Conservation (phyloP, 805 yeast species). For the Brettanomyces bruxellensis region DNA sequence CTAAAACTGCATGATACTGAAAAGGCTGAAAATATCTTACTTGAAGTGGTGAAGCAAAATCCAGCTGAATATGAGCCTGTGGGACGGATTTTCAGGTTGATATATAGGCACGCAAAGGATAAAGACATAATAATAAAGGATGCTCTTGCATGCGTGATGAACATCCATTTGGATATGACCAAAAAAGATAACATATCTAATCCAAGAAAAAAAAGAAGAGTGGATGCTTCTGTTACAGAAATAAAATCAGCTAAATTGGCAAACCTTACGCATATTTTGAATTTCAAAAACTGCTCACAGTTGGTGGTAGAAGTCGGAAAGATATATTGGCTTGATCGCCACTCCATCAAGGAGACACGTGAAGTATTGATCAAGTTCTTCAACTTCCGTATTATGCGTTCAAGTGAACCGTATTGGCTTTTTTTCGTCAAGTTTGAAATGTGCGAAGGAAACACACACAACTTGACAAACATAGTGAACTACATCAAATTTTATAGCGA, state of each 20-base stretch:
- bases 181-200: not conserved
- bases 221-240: not conserved
- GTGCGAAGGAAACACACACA: conserved; percentile 31
- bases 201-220: conserved; percentile 2
- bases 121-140: conserved; percentile 6
- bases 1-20: conserved; percentile 5
- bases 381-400: conserved; percentile 25
- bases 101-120: conserved; percentile 5
- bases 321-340: conserved; percentile 15
- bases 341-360: conserved; percentile 16
- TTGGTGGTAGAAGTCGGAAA: conserved; percentile 21
- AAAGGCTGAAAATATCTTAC: not conserved
- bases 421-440: conserved; percentile 47
- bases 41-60: not conserved
- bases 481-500: conserved; percentile 35
- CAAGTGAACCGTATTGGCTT: conserved; percentile 46
- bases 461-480: conserved; percentile 35
- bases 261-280: conserved; percentile 10
- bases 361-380: conserved; percentile 17
- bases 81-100: conserved; percentile 5
- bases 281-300: conserved; percentile 17
- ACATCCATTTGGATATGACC: conserved; percentile 2
- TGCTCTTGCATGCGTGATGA: conserved; percentile 10
- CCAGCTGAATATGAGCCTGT: conserved; percentile 6
- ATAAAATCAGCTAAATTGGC: conserved; percentile 5